A percentile compares a stretch with the other conserved stretches of the same genome.
Evolutionary conservation across 805 yeast species (phyloP).

Genomic region (Candida pseudofarinosa): DNA sequence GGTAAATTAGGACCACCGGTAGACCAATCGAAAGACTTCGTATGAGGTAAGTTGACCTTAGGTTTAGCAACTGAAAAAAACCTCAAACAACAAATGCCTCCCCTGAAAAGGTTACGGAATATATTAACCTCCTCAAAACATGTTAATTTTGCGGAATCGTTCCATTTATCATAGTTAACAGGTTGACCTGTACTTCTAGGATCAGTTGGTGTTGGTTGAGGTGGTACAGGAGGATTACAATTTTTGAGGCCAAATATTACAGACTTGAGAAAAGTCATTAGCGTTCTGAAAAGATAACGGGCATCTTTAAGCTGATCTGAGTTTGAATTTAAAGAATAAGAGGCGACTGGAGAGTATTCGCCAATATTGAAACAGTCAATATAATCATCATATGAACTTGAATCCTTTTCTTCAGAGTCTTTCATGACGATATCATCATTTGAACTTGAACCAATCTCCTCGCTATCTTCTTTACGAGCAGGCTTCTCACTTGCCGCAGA

Average conservation of each 20-base stretch:
- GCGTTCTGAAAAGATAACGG: slow-evolving; percentile 77
- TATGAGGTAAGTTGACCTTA: slow-evolving; percentile 16
- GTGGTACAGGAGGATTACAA: slow-evolving; percentile 74
- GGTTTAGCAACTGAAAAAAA: slow-evolving; percentile 66
- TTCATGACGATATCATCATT: slow-evolving; percentile 11
- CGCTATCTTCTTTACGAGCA: slow-evolving; percentile 18
- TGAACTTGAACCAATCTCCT: slow-evolving; percentile 16
- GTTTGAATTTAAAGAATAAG: slow-evolving; percentile 44
- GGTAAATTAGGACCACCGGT: slow-evolving; percentile 80
- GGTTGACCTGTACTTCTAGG: slow-evolving; percentile 43
- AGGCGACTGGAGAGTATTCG: slow-evolving; percentile 53
- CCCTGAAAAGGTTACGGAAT: slow-evolving; percentile 72
- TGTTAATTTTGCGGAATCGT: slow-evolving; percentile 79
- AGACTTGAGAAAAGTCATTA: slow-evolving; percentile 86
- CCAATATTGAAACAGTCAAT: slow-evolving; percentile 34
- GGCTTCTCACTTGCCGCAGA: slow-evolving; percentile 2
- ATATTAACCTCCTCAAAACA: slow-evolving; percentile 79
- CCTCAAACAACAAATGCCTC: slow-evolving; percentile 75
- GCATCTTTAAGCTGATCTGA: slow-evolving; percentile 83
- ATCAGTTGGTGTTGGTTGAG: slow-evolving; percentile 38
- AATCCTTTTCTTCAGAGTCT: slow-evolving; percentile 4
- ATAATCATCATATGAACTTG: neutral
- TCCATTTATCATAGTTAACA: slow-evolving; percentile 59
- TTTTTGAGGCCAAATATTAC: slow-evolving; percentile 84
- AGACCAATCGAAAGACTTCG: slow-evolving; percentile 50